A percentile compares a stretch with the other conserved stretches of the same genome.
Evolutionary conservation across 2,329 filamentous ascomycete species (phyloP).

Genomic region (Penicillium decumbens): DNA sequence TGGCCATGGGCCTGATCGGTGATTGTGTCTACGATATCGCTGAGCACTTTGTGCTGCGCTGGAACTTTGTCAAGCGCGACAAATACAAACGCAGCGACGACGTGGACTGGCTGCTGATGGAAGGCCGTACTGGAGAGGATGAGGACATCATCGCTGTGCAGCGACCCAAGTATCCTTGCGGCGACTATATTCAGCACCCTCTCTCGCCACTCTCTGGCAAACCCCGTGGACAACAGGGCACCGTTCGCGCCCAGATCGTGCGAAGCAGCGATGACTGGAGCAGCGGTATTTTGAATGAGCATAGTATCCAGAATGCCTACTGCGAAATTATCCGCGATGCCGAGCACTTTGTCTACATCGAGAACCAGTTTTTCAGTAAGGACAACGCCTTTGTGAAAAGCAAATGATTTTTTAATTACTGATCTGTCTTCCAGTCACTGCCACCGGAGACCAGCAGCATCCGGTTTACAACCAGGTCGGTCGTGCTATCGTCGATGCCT

Average conservation of each 20-base stretch:
- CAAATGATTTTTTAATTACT: neutral
- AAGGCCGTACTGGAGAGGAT: slow-evolving; percentile 69
- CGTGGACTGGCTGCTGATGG: slow-evolving; percentile 80
- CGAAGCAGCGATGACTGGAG: slow-evolving; percentile 91
- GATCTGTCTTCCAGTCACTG: slow-evolving; percentile 55
- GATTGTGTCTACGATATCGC: slow-evolving; percentile 90
- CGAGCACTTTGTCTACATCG: slow-evolving; percentile 92
- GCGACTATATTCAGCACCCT: slow-evolving; percentile 80
- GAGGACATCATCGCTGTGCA: slow-evolving; percentile 87
- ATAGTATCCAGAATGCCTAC: slow-evolving; percentile 85
- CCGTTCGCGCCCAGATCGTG: slow-evolving; percentile 77
- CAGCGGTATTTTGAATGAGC: slow-evolving; percentile 75
- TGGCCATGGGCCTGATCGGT: slow-evolving; percentile 84
- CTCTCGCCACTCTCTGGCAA: slow-evolving; percentile 65
- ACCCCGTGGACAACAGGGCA: slow-evolving; percentile 60
- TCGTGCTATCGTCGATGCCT: slow-evolving; percentile 82
- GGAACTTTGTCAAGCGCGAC: slow-evolving; percentile 96
- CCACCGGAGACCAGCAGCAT: slow-evolving; percentile 79
- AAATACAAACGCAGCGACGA: slow-evolving; percentile 87
- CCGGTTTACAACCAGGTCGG: slow-evolving; percentile 88
- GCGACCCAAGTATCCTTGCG: slow-evolving; percentile 80
- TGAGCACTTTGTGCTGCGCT: slow-evolving; percentile 88
- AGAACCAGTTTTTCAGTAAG: slow-evolving; percentile 93
- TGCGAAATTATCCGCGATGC: slow-evolving; percentile 78
- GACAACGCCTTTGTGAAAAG: slow-evolving; percentile 5